phyloP scores from a whole-genome alignment of 2,329 filamentous ascomycete species.

The Penicillium thymicola region DNA sequence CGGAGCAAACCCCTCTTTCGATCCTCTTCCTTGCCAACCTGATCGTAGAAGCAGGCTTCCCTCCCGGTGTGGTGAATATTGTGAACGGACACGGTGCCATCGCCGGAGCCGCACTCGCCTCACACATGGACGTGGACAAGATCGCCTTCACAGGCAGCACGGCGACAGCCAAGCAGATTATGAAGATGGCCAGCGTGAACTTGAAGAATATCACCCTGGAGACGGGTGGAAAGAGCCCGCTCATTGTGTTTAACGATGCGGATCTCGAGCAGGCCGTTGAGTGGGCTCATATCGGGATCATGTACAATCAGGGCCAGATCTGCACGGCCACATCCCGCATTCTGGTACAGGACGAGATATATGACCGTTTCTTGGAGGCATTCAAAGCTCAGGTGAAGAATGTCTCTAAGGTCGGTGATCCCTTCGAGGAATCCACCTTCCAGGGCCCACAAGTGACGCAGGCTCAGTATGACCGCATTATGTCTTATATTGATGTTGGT shows the following conservation, averaged over 20 bases:
- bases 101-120: slow-evolving; percentile 31
- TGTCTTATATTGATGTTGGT: slow-evolving; percentile 30
- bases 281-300: slow-evolving; percentile 60
- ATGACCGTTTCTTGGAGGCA: slow-evolving; percentile 21
- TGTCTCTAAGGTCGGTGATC: slow-evolving; percentile 33
- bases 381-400: slow-evolving; percentile 27
- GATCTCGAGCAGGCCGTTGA: slow-evolving; percentile 66
- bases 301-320: slow-evolving; percentile 41
- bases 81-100: slow-evolving; percentile 33
- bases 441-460: slow-evolving; percentile 27
- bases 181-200: slow-evolving; percentile 37
- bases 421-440: slow-evolving; percentile 33
- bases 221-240: slow-evolving; percentile 63
- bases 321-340: slow-evolving; percentile 36
- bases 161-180: slow-evolving; percentile 33
- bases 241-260: slow-evolving; percentile 64
- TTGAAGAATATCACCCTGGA: slow-evolving; percentile 38
- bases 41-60: slow-evolving; percentile 35
- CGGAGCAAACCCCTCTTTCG: slow-evolving; percentile 35
- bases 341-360: slow-evolving; percentile 25
- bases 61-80: slow-evolving; percentile 36
- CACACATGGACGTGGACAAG: slow-evolving; percentile 35
- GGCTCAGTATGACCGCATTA: slow-evolving; percentile 26
- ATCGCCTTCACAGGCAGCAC: slow-evolving; percentile 37
- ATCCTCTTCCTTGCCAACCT: slow-evolving; percentile 34